Evolutionary conservation across 2,329 filamentous ascomycete species (phyloP), one percentile per base, ranked within the genome.

Genomic region (Cladosporium sp.): DNA sequence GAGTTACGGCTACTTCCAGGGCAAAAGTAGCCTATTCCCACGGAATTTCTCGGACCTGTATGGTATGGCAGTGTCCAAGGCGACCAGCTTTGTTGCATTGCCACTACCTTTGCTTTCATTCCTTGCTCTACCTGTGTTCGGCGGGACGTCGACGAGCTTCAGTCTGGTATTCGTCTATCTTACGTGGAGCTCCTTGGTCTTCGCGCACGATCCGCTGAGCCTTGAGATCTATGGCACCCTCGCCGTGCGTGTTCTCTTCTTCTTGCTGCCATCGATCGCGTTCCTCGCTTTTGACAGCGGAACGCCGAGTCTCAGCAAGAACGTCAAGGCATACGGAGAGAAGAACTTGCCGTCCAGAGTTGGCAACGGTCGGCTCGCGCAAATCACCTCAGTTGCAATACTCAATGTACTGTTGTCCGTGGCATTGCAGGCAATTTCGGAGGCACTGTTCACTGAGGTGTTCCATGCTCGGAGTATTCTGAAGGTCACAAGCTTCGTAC

Each of bases 151-250:
- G 50, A 94, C 92, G 1, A 93, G 89, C 1, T 82, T 96, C 69
- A 97, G 95, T 77, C 80, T 96, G 28, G 81, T 96, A 68, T 93
- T 96, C 81, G 95, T 97, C 78, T 94, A 93, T 77, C 86, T 96
- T 80, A 94, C 91, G 71, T 97, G 93, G 93, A 88, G 88, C 6
- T 94, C 91, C 0, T 84, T 97, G 35, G 87, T 96, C 46, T 81
- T 94, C 3, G 90, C 90, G 7, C 90, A 96, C 72, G 84, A 89
- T 0, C 88, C 91, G 0, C 81, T 95, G 18, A 85, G 87, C 66
- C 86, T 97, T 65, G 92, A 96, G 76, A 76, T 95, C 1, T 81
- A 91, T 62, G 91, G 89, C 64, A 89, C 89, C 0, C 76, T 91
- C 5, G 85, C 86, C 28, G 81, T 93, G 58, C 89, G 91, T 50